Conservation (phyloP, 2,329 filamentous ascomycete species). For the Clarireedia homoeocarpa region DNA sequence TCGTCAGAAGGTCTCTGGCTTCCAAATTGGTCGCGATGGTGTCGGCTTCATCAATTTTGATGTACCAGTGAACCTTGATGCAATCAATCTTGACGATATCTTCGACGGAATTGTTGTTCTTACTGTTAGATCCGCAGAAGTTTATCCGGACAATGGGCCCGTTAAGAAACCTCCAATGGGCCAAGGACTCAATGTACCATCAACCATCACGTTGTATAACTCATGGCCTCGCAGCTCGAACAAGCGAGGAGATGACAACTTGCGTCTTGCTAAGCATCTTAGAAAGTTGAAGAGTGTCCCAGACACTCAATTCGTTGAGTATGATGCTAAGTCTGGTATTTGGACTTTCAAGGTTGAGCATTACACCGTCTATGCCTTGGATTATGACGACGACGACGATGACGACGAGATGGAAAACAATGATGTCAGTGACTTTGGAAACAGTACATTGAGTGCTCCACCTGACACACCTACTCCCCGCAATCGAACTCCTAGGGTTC, state of each 20-base stretch:
- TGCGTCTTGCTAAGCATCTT: constrained; percentile 71
- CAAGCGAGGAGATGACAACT: constrained; percentile 54
- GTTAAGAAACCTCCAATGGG: constrained; percentile 75
- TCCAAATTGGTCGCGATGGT: constrained; percentile 75
- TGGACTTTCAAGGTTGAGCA: constrained; percentile 95
- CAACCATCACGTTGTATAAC: constrained; percentile 80
- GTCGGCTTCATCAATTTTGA: constrained; percentile 79
- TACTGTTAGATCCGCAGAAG: constrained; percentile 71
- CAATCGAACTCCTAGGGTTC: constrained; percentile 17
- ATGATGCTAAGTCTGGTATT: constrained; percentile 69
- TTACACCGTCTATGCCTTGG: constrained; percentile 90
- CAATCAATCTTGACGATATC: constrained; percentile 72
- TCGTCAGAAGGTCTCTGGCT: constrained; percentile 63
- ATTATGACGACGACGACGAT: constrained; percentile 63
- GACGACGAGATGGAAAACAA: constrained; percentile 57
- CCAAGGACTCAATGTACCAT: constrained; percentile 85
- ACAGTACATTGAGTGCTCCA: constrained; percentile 42
- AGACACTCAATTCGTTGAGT: constrained; percentile 75
- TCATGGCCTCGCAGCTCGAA: constrained; percentile 76
- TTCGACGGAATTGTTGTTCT: constrained; percentile 70
- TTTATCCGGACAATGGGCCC: constrained; percentile 57
- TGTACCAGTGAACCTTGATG: constrained; percentile 72
- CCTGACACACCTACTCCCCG: constrained; percentile 36
- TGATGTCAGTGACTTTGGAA: constrained; percentile 35
- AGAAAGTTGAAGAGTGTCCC: constrained; percentile 70